phyloP scores from a whole-genome alignment of 2,329 filamentous ascomycete species.

The Aureobasidium sp. region DNA sequence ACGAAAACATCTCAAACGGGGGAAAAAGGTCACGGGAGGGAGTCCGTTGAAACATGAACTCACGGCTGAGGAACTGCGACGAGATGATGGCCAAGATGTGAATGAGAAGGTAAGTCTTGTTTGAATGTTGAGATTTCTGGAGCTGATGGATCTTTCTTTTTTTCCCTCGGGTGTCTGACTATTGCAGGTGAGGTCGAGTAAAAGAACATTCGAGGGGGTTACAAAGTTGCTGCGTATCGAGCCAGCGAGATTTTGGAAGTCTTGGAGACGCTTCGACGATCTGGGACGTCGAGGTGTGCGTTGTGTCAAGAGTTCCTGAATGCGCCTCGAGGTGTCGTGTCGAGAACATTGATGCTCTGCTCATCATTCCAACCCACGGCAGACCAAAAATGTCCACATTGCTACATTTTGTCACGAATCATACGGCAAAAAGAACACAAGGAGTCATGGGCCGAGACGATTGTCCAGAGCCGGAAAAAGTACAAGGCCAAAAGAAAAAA shows the following conservation, averaged over 20 bases:
- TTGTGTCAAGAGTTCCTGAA: too few species aligned
- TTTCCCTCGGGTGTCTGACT: too few species aligned
- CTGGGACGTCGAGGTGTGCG: neutral
- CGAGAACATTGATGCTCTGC: too few species aligned
- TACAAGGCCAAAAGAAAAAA: too few species aligned
- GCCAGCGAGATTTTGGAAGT: neutral
- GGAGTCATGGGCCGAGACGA: too few species aligned
- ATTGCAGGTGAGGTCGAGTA: neutral
- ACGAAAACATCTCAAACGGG: neutral
- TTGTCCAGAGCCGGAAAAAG: too few species aligned
- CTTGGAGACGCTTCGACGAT: constrained; percentile 1
- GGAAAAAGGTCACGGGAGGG: neutral
- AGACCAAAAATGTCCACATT: too few species aligned
- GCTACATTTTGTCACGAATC: too few species aligned
- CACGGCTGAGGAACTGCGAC: neutral
- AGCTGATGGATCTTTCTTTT: neutral
- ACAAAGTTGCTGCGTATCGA: neutral
- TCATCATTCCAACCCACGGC: too few species aligned
- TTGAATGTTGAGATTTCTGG: neutral
- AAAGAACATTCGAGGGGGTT: neutral
- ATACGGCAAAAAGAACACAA: too few species aligned
- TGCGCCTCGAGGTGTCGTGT: too few species aligned
- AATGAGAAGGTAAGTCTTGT: neutral
- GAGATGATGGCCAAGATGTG: neutral
- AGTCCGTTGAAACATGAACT: neutral